phyloP scores from a whole-genome alignment of 306 rosid genomes.

The Dryas alaskensis region DNA sequence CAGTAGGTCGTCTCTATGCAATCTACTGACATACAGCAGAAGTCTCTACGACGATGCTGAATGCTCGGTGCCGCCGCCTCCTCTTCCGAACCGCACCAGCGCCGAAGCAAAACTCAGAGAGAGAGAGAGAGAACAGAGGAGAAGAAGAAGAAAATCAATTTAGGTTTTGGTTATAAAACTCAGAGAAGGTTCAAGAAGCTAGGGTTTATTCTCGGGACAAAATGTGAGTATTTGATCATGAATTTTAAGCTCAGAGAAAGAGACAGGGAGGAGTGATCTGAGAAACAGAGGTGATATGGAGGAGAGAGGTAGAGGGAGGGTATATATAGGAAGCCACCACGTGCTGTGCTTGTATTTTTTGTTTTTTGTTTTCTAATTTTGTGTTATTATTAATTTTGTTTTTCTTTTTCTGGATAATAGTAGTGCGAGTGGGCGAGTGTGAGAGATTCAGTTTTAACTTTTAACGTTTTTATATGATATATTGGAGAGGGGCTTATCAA shows the following conservation, averaged over 20 bases:
- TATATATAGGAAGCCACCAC: constrained; percentile 21
- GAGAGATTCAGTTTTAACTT: background rate
- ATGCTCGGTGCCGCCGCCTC: constrained; percentile 12
- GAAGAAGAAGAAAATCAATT: background rate
- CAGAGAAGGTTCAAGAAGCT: no score
- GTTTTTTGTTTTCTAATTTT: background rate
- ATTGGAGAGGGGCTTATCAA: constrained; percentile 30
- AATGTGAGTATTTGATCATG: constrained; percentile 6
- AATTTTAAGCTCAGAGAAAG: background rate
- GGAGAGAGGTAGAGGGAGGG: background rate
- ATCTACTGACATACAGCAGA: constrained; percentile 75
- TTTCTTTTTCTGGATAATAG: background rate
- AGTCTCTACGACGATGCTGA: constrained; percentile 22
- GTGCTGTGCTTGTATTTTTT: constrained; percentile 17
- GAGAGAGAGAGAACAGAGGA: background rate
- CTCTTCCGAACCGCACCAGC: constrained; percentile 27
- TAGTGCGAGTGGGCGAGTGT: no score
- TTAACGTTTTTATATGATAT: no score
- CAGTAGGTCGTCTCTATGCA: constrained; percentile 48
- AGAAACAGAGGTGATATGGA: background rate
- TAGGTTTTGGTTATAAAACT: no score
- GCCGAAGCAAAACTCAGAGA: background rate
- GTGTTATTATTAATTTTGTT: background rate
- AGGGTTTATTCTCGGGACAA: background rate
- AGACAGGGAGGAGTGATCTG: constrained; percentile 11